Conservation (phyloP, 2,329 filamentous ascomycete species). For the Thelonectria blattea region DNA sequence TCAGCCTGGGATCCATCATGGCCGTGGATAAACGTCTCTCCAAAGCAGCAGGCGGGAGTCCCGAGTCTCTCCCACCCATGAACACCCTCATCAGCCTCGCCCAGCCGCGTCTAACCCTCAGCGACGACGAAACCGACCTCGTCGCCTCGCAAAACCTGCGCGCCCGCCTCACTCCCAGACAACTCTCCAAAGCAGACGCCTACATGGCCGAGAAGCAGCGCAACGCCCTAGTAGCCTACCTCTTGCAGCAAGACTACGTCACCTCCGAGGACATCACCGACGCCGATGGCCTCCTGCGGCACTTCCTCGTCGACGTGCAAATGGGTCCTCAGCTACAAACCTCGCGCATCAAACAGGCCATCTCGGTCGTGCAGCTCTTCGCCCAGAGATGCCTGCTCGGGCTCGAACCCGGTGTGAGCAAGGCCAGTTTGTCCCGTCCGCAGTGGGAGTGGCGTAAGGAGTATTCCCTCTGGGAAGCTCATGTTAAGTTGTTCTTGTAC, state of each 20-base stretch:
- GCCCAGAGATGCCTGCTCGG: constrained; percentile 24
- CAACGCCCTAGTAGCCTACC: constrained; percentile 1
- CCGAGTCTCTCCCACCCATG: too few species aligned
- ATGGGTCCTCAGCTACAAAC: constrained; percentile 23
- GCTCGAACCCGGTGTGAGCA: neutral
- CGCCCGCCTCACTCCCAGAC: neutral
- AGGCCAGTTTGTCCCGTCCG: too few species aligned
- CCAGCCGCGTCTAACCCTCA: too few species aligned
- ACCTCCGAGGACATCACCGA: neutral
- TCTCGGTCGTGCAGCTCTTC: constrained; percentile 24
- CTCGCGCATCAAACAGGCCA: constrained; percentile 24
- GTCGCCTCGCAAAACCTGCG: neutral
- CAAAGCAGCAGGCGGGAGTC: too few species aligned
- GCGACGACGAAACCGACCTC: neutral
- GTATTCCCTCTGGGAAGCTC: constrained; percentile 9
- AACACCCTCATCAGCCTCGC: too few species aligned
- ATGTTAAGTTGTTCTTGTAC: constrained; percentile 13
- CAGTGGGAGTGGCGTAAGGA: constrained; percentile 8
- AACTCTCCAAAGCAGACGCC: neutral
- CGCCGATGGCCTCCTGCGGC: constrained; percentile 14
- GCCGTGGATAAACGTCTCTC: too few species aligned
- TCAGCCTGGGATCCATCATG: too few species aligned
- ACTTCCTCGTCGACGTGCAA: constrained; percentile 23
- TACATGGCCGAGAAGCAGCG: constrained; percentile 7
- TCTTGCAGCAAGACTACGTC: neutral